These are phyloP conservation scores for Chaetomium fimeti DNA, from an alignment of 495 filamentous ascomycete species.

Conservation along the genomic window DNA sequence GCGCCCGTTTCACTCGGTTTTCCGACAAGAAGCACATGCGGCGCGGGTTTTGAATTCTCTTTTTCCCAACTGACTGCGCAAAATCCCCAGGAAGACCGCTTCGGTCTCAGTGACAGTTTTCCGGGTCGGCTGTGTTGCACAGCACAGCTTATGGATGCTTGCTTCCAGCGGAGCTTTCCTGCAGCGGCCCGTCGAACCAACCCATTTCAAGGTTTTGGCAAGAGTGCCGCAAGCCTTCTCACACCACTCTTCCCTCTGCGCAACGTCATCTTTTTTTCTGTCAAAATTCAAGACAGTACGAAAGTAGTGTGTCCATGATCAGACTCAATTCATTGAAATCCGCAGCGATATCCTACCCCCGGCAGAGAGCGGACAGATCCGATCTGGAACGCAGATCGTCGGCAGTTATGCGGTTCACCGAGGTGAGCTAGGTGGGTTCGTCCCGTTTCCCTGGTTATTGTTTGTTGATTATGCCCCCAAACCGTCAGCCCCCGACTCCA, in stretches of 20 bases:
- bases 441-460: slow-evolving; percentile 21
- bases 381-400: slow-evolving; percentile 17
- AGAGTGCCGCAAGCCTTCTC: slow-evolving; percentile 11
- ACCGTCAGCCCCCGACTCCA: slow-evolving; percentile 15
- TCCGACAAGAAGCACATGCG: slow-evolving; percentile 5
- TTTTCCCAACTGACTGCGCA: background rate
- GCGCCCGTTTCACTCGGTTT: background rate
- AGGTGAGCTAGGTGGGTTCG: slow-evolving; percentile 25
- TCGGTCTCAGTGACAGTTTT: slow-evolving; percentile 4
- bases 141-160: background rate
- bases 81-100: background rate
- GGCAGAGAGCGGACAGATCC: slow-evolving; percentile 12
- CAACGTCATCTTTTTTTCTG: slow-evolving; percentile 13
- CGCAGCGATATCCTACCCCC: background rate
- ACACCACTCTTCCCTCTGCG: background rate
- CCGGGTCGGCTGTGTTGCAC: background rate
- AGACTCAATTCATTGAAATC: slow-evolving; percentile 1
- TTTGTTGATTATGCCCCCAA: slow-evolving; percentile 30
- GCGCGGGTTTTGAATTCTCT: slow-evolving; percentile 3
- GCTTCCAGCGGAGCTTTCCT: slow-evolving; percentile 9
- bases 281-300: slow-evolving; percentile 1
- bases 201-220: slow-evolving; percentile 6
- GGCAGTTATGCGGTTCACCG: slow-evolving; percentile 26
- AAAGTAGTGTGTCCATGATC: slow-evolving; percentile 10
- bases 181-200: slow-evolving; percentile 5